phyloP scores from a whole-genome alignment of 2,329 filamentous ascomycete genomes.

The Aschersonia sp. region DNA sequence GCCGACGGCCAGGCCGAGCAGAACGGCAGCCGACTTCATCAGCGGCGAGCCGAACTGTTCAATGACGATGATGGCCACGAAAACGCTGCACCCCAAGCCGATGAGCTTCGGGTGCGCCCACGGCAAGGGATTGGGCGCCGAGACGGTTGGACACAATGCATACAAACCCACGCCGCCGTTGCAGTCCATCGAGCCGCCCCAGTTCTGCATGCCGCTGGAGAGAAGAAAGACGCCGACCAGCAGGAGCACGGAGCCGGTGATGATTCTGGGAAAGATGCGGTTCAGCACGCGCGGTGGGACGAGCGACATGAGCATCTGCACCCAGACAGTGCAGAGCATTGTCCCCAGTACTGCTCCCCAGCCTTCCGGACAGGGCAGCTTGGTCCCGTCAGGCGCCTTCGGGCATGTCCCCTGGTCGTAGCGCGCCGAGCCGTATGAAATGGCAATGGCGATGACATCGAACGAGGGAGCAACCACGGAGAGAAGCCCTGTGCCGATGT shows the following conservation, averaged over 20 bases:
- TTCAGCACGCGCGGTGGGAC: constrained; percentile 3
- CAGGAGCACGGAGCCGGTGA: constrained; percentile 3
- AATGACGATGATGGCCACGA: constrained; percentile 3
- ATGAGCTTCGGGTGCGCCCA: constrained; percentile 5
- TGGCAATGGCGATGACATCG: constrained; percentile 4
- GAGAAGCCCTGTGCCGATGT: constrained; percentile 4
- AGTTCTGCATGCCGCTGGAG: constrained; percentile 4
- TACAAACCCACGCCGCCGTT: constrained; percentile 3
- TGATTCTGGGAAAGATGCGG: constrained; percentile 4
- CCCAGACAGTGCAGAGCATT: constrained; percentile 3
- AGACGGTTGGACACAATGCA: constrained; percentile 2
- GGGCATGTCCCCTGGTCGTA: constrained; percentile 4
- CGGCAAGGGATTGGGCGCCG: constrained; percentile 3
- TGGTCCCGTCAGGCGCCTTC: constrained; percentile 2
- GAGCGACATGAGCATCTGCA: constrained; percentile 4
- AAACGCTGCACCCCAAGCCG: constrained; percentile 4
- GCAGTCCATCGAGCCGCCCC: constrained; percentile 3
- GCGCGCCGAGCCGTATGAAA: constrained; percentile 2
- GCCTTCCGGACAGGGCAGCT: constrained; percentile 3
- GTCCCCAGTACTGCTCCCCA: constrained; percentile 4
- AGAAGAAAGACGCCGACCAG: constrained; percentile 4
- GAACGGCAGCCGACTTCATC: constrained; percentile 4
- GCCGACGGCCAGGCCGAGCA: constrained; percentile 3
- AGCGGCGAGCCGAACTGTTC: constrained; percentile 5
- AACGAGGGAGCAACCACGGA: constrained; percentile 4